Base-by-base conservation (phyloP, 176 grass and related monocot species). In the Aegilops longissima region DNA sequence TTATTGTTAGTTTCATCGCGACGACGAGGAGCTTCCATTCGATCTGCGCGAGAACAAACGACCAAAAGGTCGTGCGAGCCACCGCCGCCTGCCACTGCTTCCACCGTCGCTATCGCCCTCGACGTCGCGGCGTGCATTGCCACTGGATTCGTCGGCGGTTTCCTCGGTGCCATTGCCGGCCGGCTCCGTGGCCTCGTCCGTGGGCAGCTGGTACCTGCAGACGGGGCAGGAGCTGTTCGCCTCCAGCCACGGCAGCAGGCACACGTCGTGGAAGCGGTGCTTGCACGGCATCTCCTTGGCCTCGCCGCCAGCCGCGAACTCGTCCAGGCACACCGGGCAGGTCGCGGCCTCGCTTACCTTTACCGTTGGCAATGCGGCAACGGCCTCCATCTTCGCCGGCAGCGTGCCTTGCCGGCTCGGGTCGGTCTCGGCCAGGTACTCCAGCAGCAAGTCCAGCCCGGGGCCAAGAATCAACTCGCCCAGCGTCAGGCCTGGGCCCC, bases 171-270 rank as follows among this genome's bases (percentile, higher is more conserved):
- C 77, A 75, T 18, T 76, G 59, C 42, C 84, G 9, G 2, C 21
- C 31, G 49, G 52, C 20, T 89, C 95, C 40, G 85, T 71, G 14
- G 85, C 13, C 73, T 93, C 93, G 38, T 89, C 90, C 4, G 83
- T 76, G 17, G 97, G 94, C 90, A 98, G 80, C 89, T 91, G 90
- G 34, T 88, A 86, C 70, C 97, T 87, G 76, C 97, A 98, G 61
- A 96, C 89, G 16, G 97, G 97, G 83, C 97, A 98, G 21, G 94
- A 96, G 77, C 94, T 95, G 66, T 98, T 92, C 84, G 89, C 58
- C 42, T 91, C 97, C 54, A 98, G 97, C 97, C 97, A 98, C 23
- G 90, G 90, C 52, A 96, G 2, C 73, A 98, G 93, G 86, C 97
- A 98, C 12, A 16, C 38, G 18, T 80, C 52, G 86, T 98, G 97